Evolutionary conservation across 371 early-diverging fungal genomes (phyloP), one percentile per base, ranked within the genome.

Genomic region (Nematocida sp.): DNA sequence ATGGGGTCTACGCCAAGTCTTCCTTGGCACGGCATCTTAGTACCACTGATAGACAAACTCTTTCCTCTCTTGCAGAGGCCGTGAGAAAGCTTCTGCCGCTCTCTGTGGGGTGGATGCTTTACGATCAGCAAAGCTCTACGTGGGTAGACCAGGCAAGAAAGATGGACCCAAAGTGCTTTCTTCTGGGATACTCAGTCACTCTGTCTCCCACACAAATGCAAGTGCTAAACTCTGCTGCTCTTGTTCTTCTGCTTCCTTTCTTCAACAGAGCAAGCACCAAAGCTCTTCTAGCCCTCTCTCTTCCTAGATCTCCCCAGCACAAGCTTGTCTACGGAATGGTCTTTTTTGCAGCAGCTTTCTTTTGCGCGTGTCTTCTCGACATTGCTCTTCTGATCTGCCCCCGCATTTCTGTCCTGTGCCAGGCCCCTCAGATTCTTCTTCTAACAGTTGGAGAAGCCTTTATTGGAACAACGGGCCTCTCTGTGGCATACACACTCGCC

Each of bases 371-470:
- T 41, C 34, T 81, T 77, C 78, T 80, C 83, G 78, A 76, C 85
- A 36, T 76, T 78, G 76, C 50, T 57, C 85, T 55, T 79, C 32
- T 36, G 2, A 17, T 23, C 8, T 41, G 51, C 34, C 11, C 52
- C 19, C 36, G 46, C 37, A 38, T 81, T 2, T 74, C 76, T 0
- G 80, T 85, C 52, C 77, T 84, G 57, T 81, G 77, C 81, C 86
- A 87, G 79, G 21, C 87, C 40, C 83, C 87, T 60, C 87, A 86
- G 52, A 87, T 87, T 81, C 79, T 87, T 77, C 1, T 88, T 54
- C 64, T 88, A 23, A 85, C 88, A 15, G 64, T 84, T 43, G 87
- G 86, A 43, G 90, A 88, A 78, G 80, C 85, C 48, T 49, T 88
- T 25, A 80, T 87, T 77, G 85, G 85, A 27, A 85, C 86, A 54